phyloP scores from a whole-genome alignment of 208 protist species.

The Wallacemonas sp. region DNA sequence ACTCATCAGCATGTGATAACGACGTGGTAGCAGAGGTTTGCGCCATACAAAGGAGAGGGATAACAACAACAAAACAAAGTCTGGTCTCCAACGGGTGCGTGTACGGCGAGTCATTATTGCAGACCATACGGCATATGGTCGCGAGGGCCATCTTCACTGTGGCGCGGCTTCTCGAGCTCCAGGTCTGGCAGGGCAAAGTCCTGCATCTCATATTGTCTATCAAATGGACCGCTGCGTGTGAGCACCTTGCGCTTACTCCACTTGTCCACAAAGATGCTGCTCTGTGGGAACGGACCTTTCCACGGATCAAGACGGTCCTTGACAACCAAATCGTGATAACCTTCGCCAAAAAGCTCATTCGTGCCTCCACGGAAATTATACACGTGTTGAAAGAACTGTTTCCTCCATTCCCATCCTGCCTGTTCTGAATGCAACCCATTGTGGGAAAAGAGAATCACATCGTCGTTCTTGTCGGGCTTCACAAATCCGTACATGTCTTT shows the following conservation, averaged over 20 bases:
- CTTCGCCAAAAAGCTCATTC: constrained; percentile 87
- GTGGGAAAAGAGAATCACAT: constrained; percentile 90
- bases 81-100: too few species aligned
- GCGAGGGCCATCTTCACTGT: constrained; percentile 79
- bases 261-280: constrained; percentile 90
- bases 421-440: constrained; percentile 86
- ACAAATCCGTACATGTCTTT: constrained; percentile 89
- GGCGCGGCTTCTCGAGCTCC: constrained; percentile 79
- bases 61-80: too few species aligned
- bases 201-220: constrained; percentile 92
- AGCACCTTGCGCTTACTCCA: constrained; percentile 92
- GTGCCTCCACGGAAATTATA: constrained; percentile 92
- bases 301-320: constrained; percentile 80
- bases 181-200: constrained; percentile 89
- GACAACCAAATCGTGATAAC: constrained; percentile 73
- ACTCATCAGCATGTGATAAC: too few species aligned
- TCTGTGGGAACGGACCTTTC: constrained; percentile 91
- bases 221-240: constrained; percentile 82
- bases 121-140: constrained; percentile 89
- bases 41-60: background rate
- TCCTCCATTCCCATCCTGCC: constrained; percentile 88
- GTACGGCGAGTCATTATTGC: constrained; percentile 43
- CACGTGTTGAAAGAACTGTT: constrained; percentile 88
- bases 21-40: too few species aligned
- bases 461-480: constrained; percentile 68